Evolutionary conservation across 768 basidiomycete genomes (phyloP), one percentile per base, ranked within the genome.

Genomic region (Mycena filopes): DNA sequence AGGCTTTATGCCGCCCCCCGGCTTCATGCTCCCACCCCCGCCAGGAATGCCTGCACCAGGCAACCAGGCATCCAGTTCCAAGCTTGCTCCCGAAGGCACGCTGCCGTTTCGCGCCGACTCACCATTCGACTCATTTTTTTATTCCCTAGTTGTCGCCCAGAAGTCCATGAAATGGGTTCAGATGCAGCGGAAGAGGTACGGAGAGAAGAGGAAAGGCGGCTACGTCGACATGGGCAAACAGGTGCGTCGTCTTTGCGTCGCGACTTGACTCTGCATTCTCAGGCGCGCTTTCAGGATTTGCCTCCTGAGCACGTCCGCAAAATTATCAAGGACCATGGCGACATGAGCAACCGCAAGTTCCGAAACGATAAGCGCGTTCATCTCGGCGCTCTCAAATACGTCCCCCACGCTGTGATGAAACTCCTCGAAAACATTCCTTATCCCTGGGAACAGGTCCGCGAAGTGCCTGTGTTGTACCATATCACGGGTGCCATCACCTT

Each of bases 401-500:
- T 99, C 55, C 98, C 98, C 23, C 98, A 99, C 79, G 98, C 98
- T 45, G 98, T 99, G 64, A 94, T 99, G 91, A 99, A 99, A 81
- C 86, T 99, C 66, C 85, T 99, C 70, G 98, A 99, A 83, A 99
- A 99, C 80, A 96, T 99, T 72, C 96, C 96, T 59, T 93, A 87
- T 77, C 96, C 96, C 67, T 97, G 95, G 96, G 96, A 98, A 86
- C 98, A 99, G 87, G 97, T 99, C 31, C 93, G 98, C 73, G 98
- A 99, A 79, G 98, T 99, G 3, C 96, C 96, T 11, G 96, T 99
- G 20, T 84, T 99, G 61, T 99, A 99, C 79, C 98, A 99, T 77
- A 97, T 99, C 74, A 99, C 98, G 11, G 98, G 98, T 68, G 98
- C 98, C 42, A 99, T 99, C 79, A 99, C 98, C 3, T 99, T 99